Evolutionary conservation across 2,329 filamentous ascomycete species (phyloP).

Genomic region (Colletotrichum tropicicola): DNA sequence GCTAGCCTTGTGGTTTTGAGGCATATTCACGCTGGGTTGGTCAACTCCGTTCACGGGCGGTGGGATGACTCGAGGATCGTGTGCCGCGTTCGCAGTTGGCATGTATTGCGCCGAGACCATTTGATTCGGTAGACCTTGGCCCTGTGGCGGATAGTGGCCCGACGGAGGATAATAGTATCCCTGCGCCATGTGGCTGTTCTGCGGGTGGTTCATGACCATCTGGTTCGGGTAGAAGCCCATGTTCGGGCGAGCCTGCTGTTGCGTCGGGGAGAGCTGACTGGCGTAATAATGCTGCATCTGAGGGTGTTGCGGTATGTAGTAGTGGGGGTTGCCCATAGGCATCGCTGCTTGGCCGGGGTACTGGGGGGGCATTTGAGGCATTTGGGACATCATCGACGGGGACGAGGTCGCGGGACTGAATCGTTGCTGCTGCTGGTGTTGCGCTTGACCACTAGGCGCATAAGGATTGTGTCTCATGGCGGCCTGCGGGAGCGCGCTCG

Average conservation of each 20-base stretch:
- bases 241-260: conserved; percentile 43
- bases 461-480: conserved; percentile 50
- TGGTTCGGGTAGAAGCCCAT: conserved; percentile 55
- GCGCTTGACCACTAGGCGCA: conserved; percentile 40
- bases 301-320: conserved; percentile 55
- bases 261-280: conserved; percentile 47
- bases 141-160: conserved; percentile 46
- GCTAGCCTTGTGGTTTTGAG: background rate
- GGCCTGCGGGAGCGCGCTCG: conserved; percentile 51
- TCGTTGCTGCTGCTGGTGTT: conserved; percentile 45
- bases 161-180: conserved; percentile 55
- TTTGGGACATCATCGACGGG: conserved; percentile 47
- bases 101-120: conserved; percentile 47
- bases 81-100: conserved; percentile 32
- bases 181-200: conserved; percentile 40
- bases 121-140: conserved; percentile 41
- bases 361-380: conserved; percentile 47
- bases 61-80: conserved; percentile 37
- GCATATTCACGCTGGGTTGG: conserved; percentile 1
- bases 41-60: conserved; percentile 30
- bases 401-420: conserved; percentile 41
- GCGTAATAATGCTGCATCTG: conserved; percentile 56
- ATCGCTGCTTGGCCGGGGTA: conserved; percentile 49
- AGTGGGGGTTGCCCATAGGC: conserved; percentile 50
- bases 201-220: conserved; percentile 51